Base-by-base conservation (phyloP, 257 asterid genomes). In the Thymus mandschuricus region DNA sequence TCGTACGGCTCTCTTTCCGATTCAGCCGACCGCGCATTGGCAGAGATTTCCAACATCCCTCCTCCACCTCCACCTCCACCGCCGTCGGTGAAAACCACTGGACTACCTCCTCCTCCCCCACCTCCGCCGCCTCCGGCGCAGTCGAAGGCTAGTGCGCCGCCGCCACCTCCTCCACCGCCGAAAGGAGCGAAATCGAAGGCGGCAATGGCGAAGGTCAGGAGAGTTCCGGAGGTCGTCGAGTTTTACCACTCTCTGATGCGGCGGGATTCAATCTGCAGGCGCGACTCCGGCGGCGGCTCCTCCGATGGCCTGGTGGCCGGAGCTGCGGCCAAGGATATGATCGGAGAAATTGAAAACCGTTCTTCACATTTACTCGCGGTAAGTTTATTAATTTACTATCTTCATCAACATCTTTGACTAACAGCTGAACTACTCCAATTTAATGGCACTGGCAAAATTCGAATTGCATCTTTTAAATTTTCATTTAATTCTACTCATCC, bases 271-370 rank as follows among this genome's bases (percentile, higher is more conserved):
- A 87, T 64, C 64, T 87, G 79, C 45, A 77, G 96, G 70, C 80
- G 97, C 15, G 98, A 94, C 10, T 74, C 96, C 46, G 75, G 86
- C 12, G 81, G 76, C 27, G 81, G 76, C 38, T 57, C 82, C 40
- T 68, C 80, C 38, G 98, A 85, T 4, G 73, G 80, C 5, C 64
- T 70, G 45, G 81, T 84, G 61, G 79, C 85, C 48, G 84, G 87
- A 41, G 86, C 88, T 28, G 58, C 85, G 66, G 89, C 96, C 1
- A 92, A 89, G 86, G 96, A 92, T 64, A 95, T 95, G 99, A 95
- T 95, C 21, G 99, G 99, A 62, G 99, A 95, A 76, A 95, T 95
- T 58, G 99, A 92, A 84, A 95, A 92, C 89, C 99, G 99, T 52
- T 95, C 99, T 0, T 71, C 96, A 0, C 91, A 95, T 87, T 87